These are phyloP conservation scores for Akanthomyces dipterigenus DNA, from an alignment of 2,329 filamentous ascomycete genomes.

Conservation along the genomic window DNA sequence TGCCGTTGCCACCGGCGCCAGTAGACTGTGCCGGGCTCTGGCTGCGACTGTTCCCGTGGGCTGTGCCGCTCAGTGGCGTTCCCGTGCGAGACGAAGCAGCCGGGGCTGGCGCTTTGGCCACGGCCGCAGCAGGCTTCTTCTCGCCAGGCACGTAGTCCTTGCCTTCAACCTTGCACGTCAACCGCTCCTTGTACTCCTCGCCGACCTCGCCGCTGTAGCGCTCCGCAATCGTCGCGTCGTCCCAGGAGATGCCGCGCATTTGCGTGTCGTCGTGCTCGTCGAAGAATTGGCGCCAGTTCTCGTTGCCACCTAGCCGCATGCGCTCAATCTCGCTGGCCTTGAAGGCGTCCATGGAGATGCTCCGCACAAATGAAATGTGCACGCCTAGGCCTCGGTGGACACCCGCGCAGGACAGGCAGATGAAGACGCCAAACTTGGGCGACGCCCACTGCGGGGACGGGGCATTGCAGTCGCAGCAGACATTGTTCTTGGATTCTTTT, in stretches of 20 bases:
- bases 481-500: conserved; percentile 80
- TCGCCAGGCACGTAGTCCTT: conserved; percentile 74
- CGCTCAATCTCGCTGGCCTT: conserved; percentile 87
- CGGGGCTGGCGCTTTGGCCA: conserved; percentile 20
- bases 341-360: conserved; percentile 98
- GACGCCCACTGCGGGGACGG: conserved; percentile 97
- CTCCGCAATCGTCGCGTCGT: conserved; percentile 83
- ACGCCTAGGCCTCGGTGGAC: conserved; percentile 92
- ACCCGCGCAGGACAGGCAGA: conserved; percentile 92
- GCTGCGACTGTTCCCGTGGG: conserved; percentile 34
- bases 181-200: conserved; percentile 90
- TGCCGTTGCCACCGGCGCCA: conserved; percentile 29
- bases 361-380: conserved; percentile 96
- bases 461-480: conserved; percentile 91
- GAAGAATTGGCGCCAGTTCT: conserved; percentile 81
- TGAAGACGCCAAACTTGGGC: conserved; percentile 97
- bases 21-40: conserved; percentile 29
- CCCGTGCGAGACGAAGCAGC: conserved; percentile 28
- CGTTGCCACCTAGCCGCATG: conserved; percentile 90
- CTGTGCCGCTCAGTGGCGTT: conserved; percentile 34
- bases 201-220: conserved; percentile 84
- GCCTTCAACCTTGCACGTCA: conserved; percentile 82
- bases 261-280: conserved; percentile 62
- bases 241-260: conserved; percentile 65
- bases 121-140: conserved; percentile 39